Conservation (phyloP, 163 green algal genomes). For the Chlorella variabilis region DNA sequence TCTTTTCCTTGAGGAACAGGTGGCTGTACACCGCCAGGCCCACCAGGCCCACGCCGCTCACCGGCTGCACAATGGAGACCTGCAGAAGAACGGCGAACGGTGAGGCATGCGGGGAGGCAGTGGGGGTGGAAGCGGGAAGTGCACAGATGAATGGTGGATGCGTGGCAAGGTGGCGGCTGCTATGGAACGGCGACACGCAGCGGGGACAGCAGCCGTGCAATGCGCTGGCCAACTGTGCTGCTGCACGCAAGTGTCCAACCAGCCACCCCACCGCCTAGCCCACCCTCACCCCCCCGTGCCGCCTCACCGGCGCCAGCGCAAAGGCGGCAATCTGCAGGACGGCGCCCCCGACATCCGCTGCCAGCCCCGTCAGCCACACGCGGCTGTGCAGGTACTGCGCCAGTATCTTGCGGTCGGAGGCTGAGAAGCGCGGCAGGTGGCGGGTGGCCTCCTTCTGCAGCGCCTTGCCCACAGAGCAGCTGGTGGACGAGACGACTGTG, state of each 20-base stretch:
- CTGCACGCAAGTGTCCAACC: too few relatives aligned
- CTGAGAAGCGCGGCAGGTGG: slow-evolving; percentile 66
- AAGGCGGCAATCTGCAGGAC: slow-evolving; percentile 74
- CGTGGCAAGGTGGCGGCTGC: too few relatives aligned
- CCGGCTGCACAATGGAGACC: slow-evolving; percentile 85
- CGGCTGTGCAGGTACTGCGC: slow-evolving; percentile 65
- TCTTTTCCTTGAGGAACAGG: slow-evolving; percentile 69
- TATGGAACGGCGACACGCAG: too few relatives aligned
- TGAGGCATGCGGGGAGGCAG: neutral
- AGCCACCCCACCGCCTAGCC: too few relatives aligned
- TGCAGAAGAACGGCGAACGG: slow-evolving; percentile 21
- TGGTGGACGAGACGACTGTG: slow-evolving; percentile 68
- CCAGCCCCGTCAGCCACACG: slow-evolving; percentile 70
- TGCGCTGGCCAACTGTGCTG: too few relatives aligned
- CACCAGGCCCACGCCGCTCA: slow-evolving; percentile 75
- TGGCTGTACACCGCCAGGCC: slow-evolving; percentile 80
- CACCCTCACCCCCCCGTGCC: too few relatives aligned
- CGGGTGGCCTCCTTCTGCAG: slow-evolving; percentile 83
- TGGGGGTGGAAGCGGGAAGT: too few relatives aligned
- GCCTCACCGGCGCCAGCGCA: slow-evolving; percentile 63
- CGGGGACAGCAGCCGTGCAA: too few relatives aligned
- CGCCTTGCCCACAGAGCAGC: slow-evolving; percentile 80
- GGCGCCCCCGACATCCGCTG: slow-evolving; percentile 63
- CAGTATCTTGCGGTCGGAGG: slow-evolving; percentile 56
- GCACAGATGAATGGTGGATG: too few relatives aligned